Conservation (phyloP, 768 basidiomycete species). For the Mycena floridula region DNA sequence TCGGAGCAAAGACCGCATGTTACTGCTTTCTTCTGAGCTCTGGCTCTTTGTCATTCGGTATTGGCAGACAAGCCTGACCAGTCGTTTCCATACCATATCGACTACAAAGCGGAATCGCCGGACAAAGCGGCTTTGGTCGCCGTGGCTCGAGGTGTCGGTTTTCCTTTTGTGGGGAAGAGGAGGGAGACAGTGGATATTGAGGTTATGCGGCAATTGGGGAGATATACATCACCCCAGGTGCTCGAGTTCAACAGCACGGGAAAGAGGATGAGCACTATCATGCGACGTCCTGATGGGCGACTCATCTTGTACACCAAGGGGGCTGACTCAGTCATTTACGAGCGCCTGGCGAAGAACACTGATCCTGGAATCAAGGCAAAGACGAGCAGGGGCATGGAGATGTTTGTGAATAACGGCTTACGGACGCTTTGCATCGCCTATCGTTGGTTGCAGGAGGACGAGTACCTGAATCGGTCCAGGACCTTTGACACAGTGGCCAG, state of each 20-base stretch:
- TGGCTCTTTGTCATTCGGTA: slow-evolving; percentile 92
- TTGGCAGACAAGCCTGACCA: slow-evolving; percentile 71
- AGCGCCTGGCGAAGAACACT: slow-evolving; percentile 71
- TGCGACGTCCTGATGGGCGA: slow-evolving; percentile 78
- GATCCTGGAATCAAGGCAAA: slow-evolving; percentile 67
- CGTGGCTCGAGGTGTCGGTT: slow-evolving; percentile 89
- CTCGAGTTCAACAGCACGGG: slow-evolving; percentile 93
- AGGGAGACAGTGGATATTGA: slow-evolving; percentile 82
- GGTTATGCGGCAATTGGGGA: slow-evolving; percentile 84
- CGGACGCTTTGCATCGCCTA: slow-evolving; percentile 89
- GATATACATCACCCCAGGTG: slow-evolving; percentile 70
- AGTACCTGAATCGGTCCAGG: slow-evolving; percentile 78
- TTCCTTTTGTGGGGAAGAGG: slow-evolving; percentile 76
- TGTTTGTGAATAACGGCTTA: slow-evolving; percentile 88
- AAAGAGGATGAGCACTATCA: slow-evolving; percentile 93
- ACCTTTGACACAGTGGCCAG: too few species aligned
- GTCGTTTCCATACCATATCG: slow-evolving; percentile 56
- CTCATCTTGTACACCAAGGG: slow-evolving; percentile 91
- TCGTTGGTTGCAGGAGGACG: slow-evolving; percentile 70
- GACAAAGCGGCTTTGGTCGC: slow-evolving; percentile 93
- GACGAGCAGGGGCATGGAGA: slow-evolving; percentile 85
- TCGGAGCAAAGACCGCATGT: slow-evolving; percentile 59
- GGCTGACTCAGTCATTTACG: slow-evolving; percentile 94
- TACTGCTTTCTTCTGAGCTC: slow-evolving; percentile 86
- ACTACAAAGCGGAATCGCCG: slow-evolving; percentile 95